Base-by-base conservation (phyloP, 345 rosid genomes). In the Syzygium aromaticum region DNA sequence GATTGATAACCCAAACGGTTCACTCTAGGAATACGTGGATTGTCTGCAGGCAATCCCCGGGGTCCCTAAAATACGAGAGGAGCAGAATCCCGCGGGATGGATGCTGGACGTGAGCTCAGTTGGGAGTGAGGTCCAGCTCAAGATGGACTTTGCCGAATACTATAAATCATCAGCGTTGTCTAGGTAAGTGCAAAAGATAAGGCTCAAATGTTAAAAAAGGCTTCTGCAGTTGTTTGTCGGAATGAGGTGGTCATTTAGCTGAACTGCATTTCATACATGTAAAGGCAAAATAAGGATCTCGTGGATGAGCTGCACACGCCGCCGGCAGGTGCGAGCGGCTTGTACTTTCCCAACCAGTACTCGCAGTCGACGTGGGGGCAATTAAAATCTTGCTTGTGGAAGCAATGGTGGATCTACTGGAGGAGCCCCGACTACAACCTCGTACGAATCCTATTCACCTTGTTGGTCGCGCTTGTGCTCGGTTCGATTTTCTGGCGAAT, bases 351-450 rank as follows among this genome's bases (percentile, higher is more conserved):
- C 5, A 86, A 92, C 28, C 91, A 88, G 52, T 95, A 90, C 77
- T 92, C 95, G 28, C 94, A 94, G 67, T 86, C 95, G 16, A 40
- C 86, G 8, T 93, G 87, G 88, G 95, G 95, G 21, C 95, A 95
- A 85, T 93, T 93, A 92, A 94, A 92, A 88, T 92, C 92, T 78
- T 94, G 96, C 89, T 56, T 94, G 3, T 95, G 96, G 98, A 94
- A 94, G 86, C 95, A 93, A 67, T 92, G 93, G 95, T 90, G 93
- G 90, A 94, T 95, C 85, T 93, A 93, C 38, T 95, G 98, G 98
- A 92, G 98, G 91, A 95, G 94, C 87, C 96, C 96, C 25, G 94
- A 94, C 51, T 94, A 94, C 86, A 95, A 94, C 88, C 92, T 94
- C 19, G 93, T 93, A 23, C 88, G 96, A 85, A 90, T 87, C 88